Evolutionary conservation across 2,329 filamentous ascomycete genomes (phyloP), one percentile per base, ranked within the genome.

Genomic region (Talaromyces sp.): DNA sequence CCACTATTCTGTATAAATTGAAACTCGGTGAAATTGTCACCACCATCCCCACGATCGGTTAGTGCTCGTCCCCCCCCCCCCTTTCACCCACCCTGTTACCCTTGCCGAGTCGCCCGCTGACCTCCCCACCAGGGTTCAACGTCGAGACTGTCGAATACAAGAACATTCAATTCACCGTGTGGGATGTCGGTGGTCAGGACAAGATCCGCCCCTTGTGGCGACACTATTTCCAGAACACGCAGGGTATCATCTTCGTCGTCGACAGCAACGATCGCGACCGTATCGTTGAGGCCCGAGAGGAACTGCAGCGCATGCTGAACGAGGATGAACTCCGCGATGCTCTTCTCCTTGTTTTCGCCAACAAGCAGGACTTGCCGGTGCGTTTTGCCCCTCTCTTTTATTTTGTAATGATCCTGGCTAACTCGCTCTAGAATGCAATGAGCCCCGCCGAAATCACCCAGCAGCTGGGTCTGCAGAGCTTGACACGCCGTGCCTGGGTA

Each of bases 161-260:
- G 88, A 99, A 99, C 88, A 97, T 96, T 75, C 92, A 96, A 80
- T 99, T 99, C 87, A 98, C 94, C 79, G 95, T 99, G 78, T 99
- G 95, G 95, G 95, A 98, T 85, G 95, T 99, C 76, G 95, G 95
- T 85, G 95, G 95, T 80, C 95, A 99, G 86, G 95, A 99, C 88
- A 98, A 98, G 91, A 99, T 99, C 79, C 89, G 95, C 80, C 95
- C 95, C 77, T 85, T 99, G 76, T 99, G 95, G 95, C 92, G 95
- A 84, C 95, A 98, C 82, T 99, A 99, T 85, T 99, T 98, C 89
- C 93, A 96, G 83, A 96, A 96, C 83, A 99, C 95, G 70, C 95
- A 99, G 83, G 95, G 95, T 79, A 94, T 99, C 80, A 98, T 99
- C 83, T 99, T 99, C 86, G 95, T 99, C 72, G 92, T 99, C 78